Conservation (phyloP, 768 basidiomycete species). For the Podaxis sp. region DNA sequence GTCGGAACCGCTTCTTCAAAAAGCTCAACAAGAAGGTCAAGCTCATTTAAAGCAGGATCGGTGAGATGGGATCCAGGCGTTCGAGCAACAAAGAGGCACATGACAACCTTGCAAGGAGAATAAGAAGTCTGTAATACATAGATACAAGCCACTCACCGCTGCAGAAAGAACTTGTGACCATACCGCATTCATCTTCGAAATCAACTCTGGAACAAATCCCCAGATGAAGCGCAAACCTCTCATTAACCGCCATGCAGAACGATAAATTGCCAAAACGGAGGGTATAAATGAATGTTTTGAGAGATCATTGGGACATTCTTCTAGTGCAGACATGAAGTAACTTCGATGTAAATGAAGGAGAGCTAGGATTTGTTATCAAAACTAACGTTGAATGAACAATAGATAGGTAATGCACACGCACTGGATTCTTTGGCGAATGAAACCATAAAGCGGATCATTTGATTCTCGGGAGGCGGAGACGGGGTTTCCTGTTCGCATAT, state of each 20-base stretch:
- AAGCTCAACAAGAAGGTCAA: slow-evolving; percentile 40
- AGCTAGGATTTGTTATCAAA: slow-evolving; percentile 30
- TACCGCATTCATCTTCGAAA: slow-evolving; percentile 46
- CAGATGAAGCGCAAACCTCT: slow-evolving; percentile 45
- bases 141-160: slow-evolving; percentile 41
- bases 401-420: slow-evolving; percentile 21
- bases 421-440: slow-evolving; percentile 50
- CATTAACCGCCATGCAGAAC: slow-evolving; percentile 67
- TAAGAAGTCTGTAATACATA: background rate
- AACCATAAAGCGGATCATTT: slow-evolving; percentile 43
- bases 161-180: slow-evolving; percentile 71
- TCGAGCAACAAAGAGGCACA: slow-evolving; percentile 53
- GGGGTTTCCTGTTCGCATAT: slow-evolving; percentile 22
- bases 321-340: slow-evolving; percentile 66
- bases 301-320: slow-evolving; percentile 55
- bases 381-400: background rate
- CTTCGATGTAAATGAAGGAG: slow-evolving; percentile 64
- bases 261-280: slow-evolving; percentile 71
- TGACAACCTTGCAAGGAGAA: slow-evolving; percentile 43
- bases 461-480: slow-evolving; percentile 20
- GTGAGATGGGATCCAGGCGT: slow-evolving; percentile 50
- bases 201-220: slow-evolving; percentile 35
- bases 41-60: slow-evolving; percentile 43
- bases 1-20: slow-evolving; percentile 47
- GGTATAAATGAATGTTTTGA: slow-evolving; percentile 62